Evolutionary conservation across 805 yeast genomes (phyloP), one percentile per base, ranked within the genome.

Genomic region (Kodamaea hsintzibuensis): DNA sequence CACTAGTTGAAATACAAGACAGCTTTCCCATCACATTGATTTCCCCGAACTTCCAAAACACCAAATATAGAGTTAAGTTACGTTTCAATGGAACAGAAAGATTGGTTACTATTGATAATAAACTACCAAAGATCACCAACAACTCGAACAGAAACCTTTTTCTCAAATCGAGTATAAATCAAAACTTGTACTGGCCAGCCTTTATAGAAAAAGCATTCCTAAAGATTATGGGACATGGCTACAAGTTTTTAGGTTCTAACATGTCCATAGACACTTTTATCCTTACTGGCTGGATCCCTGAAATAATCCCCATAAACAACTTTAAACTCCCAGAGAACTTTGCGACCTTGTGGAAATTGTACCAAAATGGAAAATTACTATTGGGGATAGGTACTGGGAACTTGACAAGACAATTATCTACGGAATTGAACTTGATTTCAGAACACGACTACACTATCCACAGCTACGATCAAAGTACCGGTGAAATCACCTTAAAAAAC

Each of bases 131-230:
- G 10, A 55, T 69, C 13, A 22, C 25, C 6, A 51, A 58, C 25
- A 57, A 57, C 16, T 51, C 65, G 2, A 40, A 54, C 19, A 54
- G 76, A 39, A 65, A 60, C 47, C 57, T 77, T 30, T 68, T 70
- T 25, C 75, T 79, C 9, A 64, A 68, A 17, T 79, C 83, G 3
- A 54, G 59, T 3, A 52, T 71, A 1, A 68, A 74, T 53, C 64
- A 60, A 2, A 35, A 57, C 0, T 58, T 82, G 2, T 59, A 66
- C 4, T 85, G 91, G 88, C 92, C 92, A 0, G 87, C 89, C 0
- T 59, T 89, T n/a, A 58, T 89, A 0, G 97, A 91, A 66, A 85
- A 88, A 60, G 95, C 96, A 0, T 88, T 82, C 62, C 70, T 91
- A 55, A 82, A 82, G 60, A 65, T 86, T 0, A 67, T 77, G 68